Evolutionary conservation across 495 filamentous ascomycete species (phyloP), one percentile per base, ranked within the genome.

Genomic region (Aspergillus avenaceus): DNA sequence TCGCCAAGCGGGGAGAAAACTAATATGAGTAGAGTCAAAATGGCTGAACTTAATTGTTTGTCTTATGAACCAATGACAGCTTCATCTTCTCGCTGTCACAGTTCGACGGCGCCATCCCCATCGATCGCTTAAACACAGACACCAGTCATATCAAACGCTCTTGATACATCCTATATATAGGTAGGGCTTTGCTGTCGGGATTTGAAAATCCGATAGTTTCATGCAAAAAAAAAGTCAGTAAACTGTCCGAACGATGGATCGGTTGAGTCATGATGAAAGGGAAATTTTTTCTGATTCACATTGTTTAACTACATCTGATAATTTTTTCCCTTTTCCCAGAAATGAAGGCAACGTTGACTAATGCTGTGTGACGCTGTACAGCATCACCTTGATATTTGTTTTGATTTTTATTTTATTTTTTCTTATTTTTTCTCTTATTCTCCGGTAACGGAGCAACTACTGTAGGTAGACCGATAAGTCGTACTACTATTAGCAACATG

Each of bases 1-100:
- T 6, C 31, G 23, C 47, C 36, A 38, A 46, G 41, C 27, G 51
- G 47, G 26, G 41, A 34, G 16, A n/a, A n/a, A n/a, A 4, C 53
- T 50, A 55, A 32, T 40, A 43, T 34, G 5, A 21, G 34, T 9
- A 13, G 7, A 41, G 24, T 32, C 21, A 49, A 46, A 11, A 11
- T 26, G 23, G 34, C 34, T 38, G 34, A 38, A 38, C 34, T 21
- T 38, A 38, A 8, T 38, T 41, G 42, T 19, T 41, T 46, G 12
- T 41, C 21, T 5, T 25, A 24, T 29, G 21, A 18, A 36, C 32
- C 29, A 36, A 47, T 47, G 24, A 9, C 16, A 38, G 16, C 7
- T 1, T 19, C 6, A 7, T 14, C 13, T 7, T 21, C 21, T 19
- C 34, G 14, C 16, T 38, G 16, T 38, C 34, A 38, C n/a, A 36